phyloP scores from a whole-genome alignment of 1,139 yeast genomes.

The Pichia sp. region DNA sequence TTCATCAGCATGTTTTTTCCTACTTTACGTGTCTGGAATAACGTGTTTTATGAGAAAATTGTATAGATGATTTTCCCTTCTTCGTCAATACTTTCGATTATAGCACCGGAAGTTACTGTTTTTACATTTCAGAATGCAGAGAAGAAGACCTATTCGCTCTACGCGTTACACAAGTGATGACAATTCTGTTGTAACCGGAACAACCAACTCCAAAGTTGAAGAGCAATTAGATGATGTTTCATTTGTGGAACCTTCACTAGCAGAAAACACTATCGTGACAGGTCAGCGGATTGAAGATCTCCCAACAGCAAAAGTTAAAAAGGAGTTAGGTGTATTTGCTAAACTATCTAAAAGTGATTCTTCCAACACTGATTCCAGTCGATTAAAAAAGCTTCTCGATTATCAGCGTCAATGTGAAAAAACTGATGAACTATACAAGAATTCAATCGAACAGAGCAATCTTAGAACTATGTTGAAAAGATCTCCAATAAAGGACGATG shows the following conservation, averaged over 20 bases:
- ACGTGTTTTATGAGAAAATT: not conserved
- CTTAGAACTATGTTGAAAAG: conserved; percentile 1
- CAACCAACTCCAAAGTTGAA: not conserved
- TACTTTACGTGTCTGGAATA: not conserved
- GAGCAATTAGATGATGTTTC: not conserved
- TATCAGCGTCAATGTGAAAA: not conserved
- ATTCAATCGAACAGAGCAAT: not conserved
- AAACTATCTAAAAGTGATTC: conserved; percentile 1
- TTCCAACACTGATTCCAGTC: not conserved
- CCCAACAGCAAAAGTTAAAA: conserved; percentile 50
- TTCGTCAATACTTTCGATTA: no score
- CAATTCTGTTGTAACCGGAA: not conserved
- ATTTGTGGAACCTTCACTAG: conserved; percentile 53
- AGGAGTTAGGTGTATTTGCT: conserved; percentile 32
- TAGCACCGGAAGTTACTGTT: no score
- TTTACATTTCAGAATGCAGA: no score
- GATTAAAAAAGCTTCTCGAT: not conserved
- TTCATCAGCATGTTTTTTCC: no score
- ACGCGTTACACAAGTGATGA: not conserved
- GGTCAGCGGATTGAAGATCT: conserved; percentile 60
- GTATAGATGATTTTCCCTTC: no score
- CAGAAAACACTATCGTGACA: conserved; percentile 49
- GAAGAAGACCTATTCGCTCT: not conserved
- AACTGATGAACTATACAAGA: not conserved
- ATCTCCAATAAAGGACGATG: conserved; percentile 7